Evolutionary conservation across 208 protist genomes (phyloP).

Genomic region (Vickermania ingenoplastis): DNA sequence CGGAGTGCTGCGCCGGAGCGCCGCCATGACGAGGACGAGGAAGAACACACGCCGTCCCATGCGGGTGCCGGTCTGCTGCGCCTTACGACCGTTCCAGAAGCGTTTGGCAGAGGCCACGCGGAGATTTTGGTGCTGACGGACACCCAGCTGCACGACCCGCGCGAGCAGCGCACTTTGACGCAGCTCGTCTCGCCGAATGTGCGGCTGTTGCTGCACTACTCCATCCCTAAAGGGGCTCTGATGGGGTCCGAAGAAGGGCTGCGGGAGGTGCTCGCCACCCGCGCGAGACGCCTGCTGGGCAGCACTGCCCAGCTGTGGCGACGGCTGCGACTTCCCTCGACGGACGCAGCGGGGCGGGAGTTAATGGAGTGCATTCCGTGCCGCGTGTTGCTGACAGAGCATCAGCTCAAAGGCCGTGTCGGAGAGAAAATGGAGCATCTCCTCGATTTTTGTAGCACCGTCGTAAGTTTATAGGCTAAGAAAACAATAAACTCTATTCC

Average conservation of each 20-base stretch:
- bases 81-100: conserved; percentile 20
- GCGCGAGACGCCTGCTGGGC: not conserved
- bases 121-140: conserved; percentile 46
- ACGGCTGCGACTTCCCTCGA: not conserved
- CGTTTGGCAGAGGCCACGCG: conserved; percentile 22
- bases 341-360: conserved; percentile 24
- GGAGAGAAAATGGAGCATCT: not conserved
- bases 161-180: conserved; percentile 15
- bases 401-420: not conserved
- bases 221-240: conserved; percentile 29
- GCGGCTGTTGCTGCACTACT: conserved; percentile 43
- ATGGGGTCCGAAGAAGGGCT: not conserved
- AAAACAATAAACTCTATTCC: too few relatives aligned
- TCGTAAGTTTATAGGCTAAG: too few relatives aligned
- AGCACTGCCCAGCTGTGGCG: not conserved
- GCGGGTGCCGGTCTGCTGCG: conserved; percentile 11
- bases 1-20: too few relatives aligned
- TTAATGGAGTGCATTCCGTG: conserved; percentile 27
- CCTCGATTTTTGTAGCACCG: too few relatives aligned
- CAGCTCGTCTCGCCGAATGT: conserved; percentile 8
- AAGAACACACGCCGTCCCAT: conserved; percentile 2
- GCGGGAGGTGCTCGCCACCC: not conserved
- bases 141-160: conserved; percentile 29
- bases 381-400: conserved; percentile 28
- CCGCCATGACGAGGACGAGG: conserved; percentile 7